Percentiles rank a stretch among this genome's conserved stretches.
Conservation (phyloP, 1,284 basidiomycete species). For the Ganoderma sinense region DNA sequence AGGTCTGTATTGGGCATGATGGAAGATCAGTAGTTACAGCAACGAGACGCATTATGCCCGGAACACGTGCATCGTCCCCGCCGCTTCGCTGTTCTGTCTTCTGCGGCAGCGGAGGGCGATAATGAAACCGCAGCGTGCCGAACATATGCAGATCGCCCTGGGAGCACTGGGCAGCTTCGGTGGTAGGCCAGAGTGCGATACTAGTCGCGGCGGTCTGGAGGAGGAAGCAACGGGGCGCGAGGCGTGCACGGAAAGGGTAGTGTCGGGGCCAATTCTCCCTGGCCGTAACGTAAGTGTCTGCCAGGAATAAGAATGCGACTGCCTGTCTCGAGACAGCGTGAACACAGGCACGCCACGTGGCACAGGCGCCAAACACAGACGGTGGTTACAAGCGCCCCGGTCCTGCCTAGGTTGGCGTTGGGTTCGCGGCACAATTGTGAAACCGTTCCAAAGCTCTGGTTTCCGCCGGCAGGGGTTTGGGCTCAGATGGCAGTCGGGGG, state of each 20-base stretch:
- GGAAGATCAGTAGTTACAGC: constrained; percentile 3
- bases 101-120: neutral
- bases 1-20: neutral
- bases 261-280: neutral
- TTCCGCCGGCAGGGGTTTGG: neutral
- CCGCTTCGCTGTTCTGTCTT: constrained; percentile 1
- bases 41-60: constrained; percentile 6
- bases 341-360: neutral
- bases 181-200: neutral
- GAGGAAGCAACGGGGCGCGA: neutral
- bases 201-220: neutral
- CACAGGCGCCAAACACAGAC: neutral
- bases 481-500: neutral
- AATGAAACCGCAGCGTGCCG: neutral
- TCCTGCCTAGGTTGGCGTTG: neutral
- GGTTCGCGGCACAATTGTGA: neutral
- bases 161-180: neutral
- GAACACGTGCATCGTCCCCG: neutral
- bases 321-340: neutral
- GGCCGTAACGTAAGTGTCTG: no score
- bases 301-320: neutral
- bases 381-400: neutral
- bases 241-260: neutral
- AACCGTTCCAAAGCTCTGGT: neutral
- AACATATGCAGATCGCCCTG: neutral